A percentile compares a stretch with the other conserved stretches of the same genome.
These are phyloP conservation scores for Rhodotorula graminis DNA, from an alignment of 768 basidiomycete species.

Conservation along the genomic window DNA sequence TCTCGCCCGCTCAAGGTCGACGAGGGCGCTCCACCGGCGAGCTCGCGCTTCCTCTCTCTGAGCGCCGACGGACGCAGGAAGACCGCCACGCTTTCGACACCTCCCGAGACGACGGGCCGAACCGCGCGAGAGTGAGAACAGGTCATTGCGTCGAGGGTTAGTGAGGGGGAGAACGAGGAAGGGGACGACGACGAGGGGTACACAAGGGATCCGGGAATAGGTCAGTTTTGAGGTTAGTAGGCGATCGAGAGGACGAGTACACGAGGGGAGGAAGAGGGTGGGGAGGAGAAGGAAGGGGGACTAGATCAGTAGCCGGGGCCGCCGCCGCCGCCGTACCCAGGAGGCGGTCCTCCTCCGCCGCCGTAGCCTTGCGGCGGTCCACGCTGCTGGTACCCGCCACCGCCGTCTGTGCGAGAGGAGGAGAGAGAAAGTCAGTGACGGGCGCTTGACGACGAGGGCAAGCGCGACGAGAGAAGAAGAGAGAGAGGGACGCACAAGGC, in stretches of 20 bases:
- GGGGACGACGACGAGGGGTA: no score
- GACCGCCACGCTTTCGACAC: no score
- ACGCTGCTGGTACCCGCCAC: conserved; percentile 1
- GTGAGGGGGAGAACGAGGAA: background rate
- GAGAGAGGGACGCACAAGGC: background rate
- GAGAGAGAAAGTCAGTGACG: background rate
- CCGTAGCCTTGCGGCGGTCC: conserved; percentile 3
- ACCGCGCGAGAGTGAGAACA: no score
- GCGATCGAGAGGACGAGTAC: background rate
- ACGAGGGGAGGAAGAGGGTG: background rate
- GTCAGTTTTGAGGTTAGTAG: background rate
- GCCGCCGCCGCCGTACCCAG: background rate
- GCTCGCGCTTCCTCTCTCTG: no score
- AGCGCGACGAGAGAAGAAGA: background rate
- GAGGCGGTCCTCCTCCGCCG: background rate
- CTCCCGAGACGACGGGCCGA: no score
- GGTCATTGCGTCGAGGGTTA: background rate
- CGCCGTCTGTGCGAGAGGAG: background rate
- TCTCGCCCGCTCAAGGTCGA: no score
- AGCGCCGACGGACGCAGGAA: no score
- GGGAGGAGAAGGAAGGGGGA: background rate
- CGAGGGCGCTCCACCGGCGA: no score
- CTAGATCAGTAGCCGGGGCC: background rate
- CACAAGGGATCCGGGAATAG: background rate
- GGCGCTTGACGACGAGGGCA: no score